Evolutionary conservation across 495 filamentous ascomycete genomes (phyloP).

Genomic region (Hypoxylon rickii): DNA sequence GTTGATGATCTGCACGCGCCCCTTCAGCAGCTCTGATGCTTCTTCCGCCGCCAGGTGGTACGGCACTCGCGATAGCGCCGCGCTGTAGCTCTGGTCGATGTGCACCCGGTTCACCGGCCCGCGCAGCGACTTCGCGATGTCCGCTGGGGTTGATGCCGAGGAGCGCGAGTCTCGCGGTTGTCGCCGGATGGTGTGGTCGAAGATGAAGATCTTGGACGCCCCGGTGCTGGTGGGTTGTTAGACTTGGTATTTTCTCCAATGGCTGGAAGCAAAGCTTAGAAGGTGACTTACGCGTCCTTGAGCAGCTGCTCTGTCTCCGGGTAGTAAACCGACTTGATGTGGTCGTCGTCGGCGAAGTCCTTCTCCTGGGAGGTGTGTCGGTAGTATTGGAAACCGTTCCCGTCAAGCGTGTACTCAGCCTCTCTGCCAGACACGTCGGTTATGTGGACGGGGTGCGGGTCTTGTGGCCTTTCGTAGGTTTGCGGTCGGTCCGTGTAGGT

Average conservation of each 20-base stretch:
- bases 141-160: background rate
- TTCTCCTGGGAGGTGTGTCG: slow-evolving; percentile 52
- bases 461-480: slow-evolving; percentile 52
- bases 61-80: slow-evolving; percentile 58
- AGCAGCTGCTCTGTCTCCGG: slow-evolving; percentile 68
- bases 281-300: slow-evolving; percentile 64
- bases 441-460: slow-evolving; percentile 44
- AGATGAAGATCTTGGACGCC: slow-evolving; percentile 68
- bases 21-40: slow-evolving; percentile 62
- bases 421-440: slow-evolving; percentile 47
- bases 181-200: slow-evolving; percentile 79
- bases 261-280: slow-evolving; percentile 23
- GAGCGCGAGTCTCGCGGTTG: slow-evolving; percentile 30
- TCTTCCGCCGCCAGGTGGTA: slow-evolving; percentile 65
- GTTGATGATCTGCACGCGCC: slow-evolving; percentile 77
- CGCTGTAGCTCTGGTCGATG: slow-evolving; percentile 72
- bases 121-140: slow-evolving; percentile 30
- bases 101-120: slow-evolving; percentile 71
- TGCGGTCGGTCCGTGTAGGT: slow-evolving; percentile 54
- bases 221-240: slow-evolving; percentile 55
- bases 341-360: slow-evolving; percentile 70
- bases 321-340: slow-evolving; percentile 69
- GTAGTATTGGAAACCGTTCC: slow-evolving; percentile 48
- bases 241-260: background rate
- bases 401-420: slow-evolving; percentile 47